Evolutionary conservation across 371 early-diverging fungal genomes (phyloP), one percentile per base, ranked within the genome.

Genomic region (Choanephora cucurbitarum): DNA sequence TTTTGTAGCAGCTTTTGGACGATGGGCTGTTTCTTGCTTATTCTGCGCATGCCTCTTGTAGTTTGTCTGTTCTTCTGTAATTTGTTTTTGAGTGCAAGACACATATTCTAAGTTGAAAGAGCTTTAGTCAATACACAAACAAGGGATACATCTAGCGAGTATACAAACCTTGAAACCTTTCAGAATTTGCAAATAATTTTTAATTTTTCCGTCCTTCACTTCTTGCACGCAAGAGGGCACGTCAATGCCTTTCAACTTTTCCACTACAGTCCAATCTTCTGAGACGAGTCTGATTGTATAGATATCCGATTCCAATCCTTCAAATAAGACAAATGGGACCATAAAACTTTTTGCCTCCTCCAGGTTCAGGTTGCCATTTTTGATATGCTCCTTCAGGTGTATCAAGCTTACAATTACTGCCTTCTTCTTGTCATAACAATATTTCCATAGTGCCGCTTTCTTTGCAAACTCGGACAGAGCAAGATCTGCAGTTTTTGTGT

Each of bases 401-500:
- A n/a, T n/a, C 44, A 53, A 53, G 44, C 52, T 52, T 52, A 52
- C 42, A 52, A 52, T 18, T 43, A 52, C 43, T 52, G 43, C 44
- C 43, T 52, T 52, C 52, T 52, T 52, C 53, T 53, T 53, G 50
- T 57, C 49, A 49, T 57, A 49, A 44, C 49, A 57, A 49, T 57
- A 57, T 43, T 57, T 57, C 55, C 48, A 55, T 49, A 33, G 49
- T 49, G 44, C 43, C 34, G 49, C 50, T 49, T 57, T 57, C 49
- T 57, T 49, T 57, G 57, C 43, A 44, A 49, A 49, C 50, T 57
- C 37, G 44, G 50, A 49, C 41, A 57, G 34, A 49, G 50, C 44
- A 49, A 57, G 50, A 49, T 57, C 57, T 44, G 33, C 53, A 53
- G 53, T 53, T 53, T 53, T 53, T 53, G 53, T 53, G 49, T 56